Conservation (phyloP, 805 yeast species). For the Teunomyces panamensis region DNA sequence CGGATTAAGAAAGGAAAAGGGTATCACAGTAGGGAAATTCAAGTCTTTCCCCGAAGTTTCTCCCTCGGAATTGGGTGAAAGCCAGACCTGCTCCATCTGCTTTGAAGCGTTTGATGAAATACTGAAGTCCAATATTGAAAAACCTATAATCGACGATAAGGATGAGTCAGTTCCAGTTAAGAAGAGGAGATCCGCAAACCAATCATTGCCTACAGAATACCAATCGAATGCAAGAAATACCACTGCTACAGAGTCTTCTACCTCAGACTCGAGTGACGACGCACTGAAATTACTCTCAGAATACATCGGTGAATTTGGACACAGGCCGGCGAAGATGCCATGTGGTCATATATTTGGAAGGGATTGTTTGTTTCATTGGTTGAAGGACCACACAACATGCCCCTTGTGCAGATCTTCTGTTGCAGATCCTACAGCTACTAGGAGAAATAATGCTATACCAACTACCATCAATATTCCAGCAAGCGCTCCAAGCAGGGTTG, state of each 20-base stretch:
- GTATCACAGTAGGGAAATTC: conserved; percentile 51
- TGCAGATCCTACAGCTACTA: conserved; percentile 11
- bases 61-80: conserved; percentile 25
- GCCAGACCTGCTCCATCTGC: conserved; percentile 51
- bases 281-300: conserved; percentile 16
- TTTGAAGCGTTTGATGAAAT: conserved; percentile 28
- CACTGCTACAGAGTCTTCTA: not conserved
- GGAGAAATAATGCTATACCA: not conserved
- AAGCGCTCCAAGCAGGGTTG: not conserved
- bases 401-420: conserved; percentile 73
- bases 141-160: not conserved
- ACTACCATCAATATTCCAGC: conserved; percentile 5
- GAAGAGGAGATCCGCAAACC: not conserved
- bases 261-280: not conserved
- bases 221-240: not conserved
- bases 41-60: conserved; percentile 44
- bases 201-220: not conserved
- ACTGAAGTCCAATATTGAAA: not conserved
- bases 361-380: conserved; percentile 84
- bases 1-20: conserved; percentile 46
- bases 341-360: conserved; percentile 88
- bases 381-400: conserved; percentile 68
- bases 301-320: conserved; percentile 31
- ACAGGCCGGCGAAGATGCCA: conserved; percentile 71
- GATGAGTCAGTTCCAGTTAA: conserved; percentile 5